phyloP scores from a whole-genome alignment of 768 basidiomycete species.

The Panellus pusillus region DNA sequence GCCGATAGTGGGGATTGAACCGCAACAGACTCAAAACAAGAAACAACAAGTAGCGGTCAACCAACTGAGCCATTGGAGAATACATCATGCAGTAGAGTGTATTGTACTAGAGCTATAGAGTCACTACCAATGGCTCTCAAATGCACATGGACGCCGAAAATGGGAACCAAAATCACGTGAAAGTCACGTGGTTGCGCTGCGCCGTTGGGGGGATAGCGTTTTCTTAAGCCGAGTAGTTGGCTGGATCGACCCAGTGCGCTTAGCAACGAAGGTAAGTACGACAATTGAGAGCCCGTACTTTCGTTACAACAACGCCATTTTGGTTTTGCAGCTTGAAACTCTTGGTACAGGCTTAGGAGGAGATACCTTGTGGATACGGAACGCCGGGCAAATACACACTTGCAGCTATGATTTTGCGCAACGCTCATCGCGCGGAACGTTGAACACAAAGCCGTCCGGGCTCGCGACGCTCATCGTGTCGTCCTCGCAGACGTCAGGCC shows the following conservation, averaged over 20 bases:
- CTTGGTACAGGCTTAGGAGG: constrained; percentile 73
- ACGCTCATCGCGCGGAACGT: constrained; percentile 64
- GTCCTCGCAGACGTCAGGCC: constrained; percentile 78
- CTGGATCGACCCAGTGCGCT: constrained; percentile 64
- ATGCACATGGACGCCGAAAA: too few species aligned
- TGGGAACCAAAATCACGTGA: too few species aligned
- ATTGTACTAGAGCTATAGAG: too few species aligned
- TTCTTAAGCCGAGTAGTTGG: constrained; percentile 57
- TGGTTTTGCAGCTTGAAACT: constrained; percentile 69
- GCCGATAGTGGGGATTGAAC: too few species aligned
- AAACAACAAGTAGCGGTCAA: too few species aligned
- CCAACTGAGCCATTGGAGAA: too few species aligned
- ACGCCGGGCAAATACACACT: constrained; percentile 31
- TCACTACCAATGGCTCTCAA: too few species aligned
- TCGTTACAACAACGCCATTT: constrained; percentile 68
- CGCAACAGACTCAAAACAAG: too few species aligned
- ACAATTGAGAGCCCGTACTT: constrained; percentile 54
- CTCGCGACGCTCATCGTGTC: constrained; percentile 63
- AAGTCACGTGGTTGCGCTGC: too few species aligned
- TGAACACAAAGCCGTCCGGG: constrained; percentile 57
- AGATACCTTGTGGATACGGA: constrained; percentile 54
- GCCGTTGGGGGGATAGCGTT: too few species aligned
- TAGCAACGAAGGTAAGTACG: not conserved
- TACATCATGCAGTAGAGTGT: too few species aligned
- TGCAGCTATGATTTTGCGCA: constrained; percentile 64